Percentiles rank a stretch among this genome's conserved stretches.
Evolutionary conservation across 495 filamentous ascomycete genomes (phyloP).

Genomic region (Collariella sp.): DNA sequence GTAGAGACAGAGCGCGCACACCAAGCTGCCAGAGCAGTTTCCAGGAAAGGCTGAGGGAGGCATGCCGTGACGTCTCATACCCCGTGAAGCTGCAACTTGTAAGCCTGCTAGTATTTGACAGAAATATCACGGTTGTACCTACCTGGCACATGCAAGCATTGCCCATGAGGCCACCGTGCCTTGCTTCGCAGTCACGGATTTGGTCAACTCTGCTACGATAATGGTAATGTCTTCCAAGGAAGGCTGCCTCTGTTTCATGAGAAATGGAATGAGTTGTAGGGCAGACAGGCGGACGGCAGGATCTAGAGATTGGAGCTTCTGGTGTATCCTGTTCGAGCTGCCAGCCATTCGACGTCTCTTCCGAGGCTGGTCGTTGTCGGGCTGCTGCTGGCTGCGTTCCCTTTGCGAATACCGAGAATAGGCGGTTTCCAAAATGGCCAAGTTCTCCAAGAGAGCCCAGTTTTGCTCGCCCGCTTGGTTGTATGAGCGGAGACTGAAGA

Average conservation of each 20-base stretch:
- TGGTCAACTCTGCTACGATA: constrained; percentile 28
- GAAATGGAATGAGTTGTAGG: constrained; percentile 72
- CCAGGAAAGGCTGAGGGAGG: constrained; percentile 44
- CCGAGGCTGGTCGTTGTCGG: constrained; percentile 36
- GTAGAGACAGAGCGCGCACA: constrained; percentile 59
- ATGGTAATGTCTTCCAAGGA: constrained; percentile 35
- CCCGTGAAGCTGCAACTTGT: constrained; percentile 14
- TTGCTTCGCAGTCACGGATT: constrained; percentile 31
- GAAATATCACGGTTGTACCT: constrained; percentile 2
- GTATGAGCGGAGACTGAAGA: constrained; percentile 43
- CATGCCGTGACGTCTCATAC: constrained; percentile 14
- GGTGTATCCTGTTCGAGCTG: constrained; percentile 51
- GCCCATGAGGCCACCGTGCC: constrained; percentile 38
- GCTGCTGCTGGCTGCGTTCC: constrained; percentile 13
- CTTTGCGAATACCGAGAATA: constrained; percentile 29
- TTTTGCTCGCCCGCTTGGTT: constrained; percentile 41
- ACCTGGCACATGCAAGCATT: constrained; percentile 58
- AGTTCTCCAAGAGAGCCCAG: constrained; percentile 45
- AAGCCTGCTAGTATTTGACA: background rate
- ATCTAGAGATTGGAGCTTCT: constrained; percentile 49
- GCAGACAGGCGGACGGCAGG: constrained; percentile 52
- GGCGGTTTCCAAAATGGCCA: constrained; percentile 43
- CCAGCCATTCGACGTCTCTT: constrained; percentile 58
- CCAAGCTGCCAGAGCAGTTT: constrained; percentile 66
- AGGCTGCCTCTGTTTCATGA: constrained; percentile 37